Percentiles rank a stretch among this genome's conserved stretches.
Evolutionary conservation across 257 asterid genomes (phyloP).

Genomic region (Solanum peruvianum): DNA sequence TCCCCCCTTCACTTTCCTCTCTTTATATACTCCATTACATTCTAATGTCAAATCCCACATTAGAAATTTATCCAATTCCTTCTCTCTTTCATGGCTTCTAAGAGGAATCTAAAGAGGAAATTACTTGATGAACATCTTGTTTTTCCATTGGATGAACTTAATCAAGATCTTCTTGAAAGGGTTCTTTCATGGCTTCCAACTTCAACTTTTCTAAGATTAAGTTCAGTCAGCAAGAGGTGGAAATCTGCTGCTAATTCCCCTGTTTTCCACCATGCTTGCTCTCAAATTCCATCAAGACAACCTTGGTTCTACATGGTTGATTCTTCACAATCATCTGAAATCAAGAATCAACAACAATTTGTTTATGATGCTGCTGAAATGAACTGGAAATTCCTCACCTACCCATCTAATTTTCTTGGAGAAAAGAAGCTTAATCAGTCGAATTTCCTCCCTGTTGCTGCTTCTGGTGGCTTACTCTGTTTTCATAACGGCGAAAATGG

Average conservation of each 20-base stretch:
- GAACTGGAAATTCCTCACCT: constrained; percentile 43
- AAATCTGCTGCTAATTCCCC: constrained; percentile 50
- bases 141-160: constrained; percentile 46
- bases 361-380: constrained; percentile 53
- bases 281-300: constrained; percentile 37
- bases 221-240: constrained; percentile 78
- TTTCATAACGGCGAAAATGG: constrained; percentile 17
- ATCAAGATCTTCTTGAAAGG: constrained; percentile 76
- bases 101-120: constrained; percentile 11
- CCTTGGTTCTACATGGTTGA: constrained; percentile 82
- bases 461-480: constrained; percentile 69
- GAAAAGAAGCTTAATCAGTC: not conserved
- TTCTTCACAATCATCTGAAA: constrained; percentile 14
- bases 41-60: not conserved
- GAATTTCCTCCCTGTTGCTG: constrained; percentile 51
- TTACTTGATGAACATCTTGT: not conserved
- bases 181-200: constrained; percentile 84
- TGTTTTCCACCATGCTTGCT: constrained; percentile 54
- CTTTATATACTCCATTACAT: constrained; percentile 7
- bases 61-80: not conserved
- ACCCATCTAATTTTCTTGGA: constrained; percentile 1
- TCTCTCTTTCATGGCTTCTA: not conserved
- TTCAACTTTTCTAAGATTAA: constrained; percentile 38
- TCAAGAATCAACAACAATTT: not conserved
- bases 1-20: not conserved